Conservation (phyloP, 306 rosid genomes). For the Casuarina equisetifolia region DNA sequence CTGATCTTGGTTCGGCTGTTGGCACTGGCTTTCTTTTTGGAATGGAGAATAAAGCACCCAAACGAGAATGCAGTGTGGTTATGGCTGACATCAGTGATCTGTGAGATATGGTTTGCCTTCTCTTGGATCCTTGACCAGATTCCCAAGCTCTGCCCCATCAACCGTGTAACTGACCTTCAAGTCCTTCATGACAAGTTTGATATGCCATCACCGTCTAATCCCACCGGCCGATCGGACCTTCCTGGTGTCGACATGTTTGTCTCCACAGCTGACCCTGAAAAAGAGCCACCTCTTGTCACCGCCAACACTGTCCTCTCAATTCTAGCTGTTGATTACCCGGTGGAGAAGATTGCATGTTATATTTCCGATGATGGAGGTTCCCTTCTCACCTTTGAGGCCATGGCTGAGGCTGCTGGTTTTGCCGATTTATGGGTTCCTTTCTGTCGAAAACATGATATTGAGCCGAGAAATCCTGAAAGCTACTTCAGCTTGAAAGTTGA, state of each 20-base stretch:
- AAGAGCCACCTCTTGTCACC: conserved; percentile 89
- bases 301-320: conserved; percentile 92
- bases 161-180: conserved; percentile 71
- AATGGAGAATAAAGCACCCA: conserved; percentile 75
- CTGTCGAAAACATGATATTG: conserved; percentile 71
- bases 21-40: conserved; percentile 63
- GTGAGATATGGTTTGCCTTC: conserved; percentile 92
- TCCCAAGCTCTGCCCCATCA: conserved; percentile 81
- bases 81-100: conserved; percentile 83
- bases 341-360: conserved; percentile 78
- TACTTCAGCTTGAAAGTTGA: conserved; percentile 75
- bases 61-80: conserved; percentile 73
- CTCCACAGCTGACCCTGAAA: conserved; percentile 87
- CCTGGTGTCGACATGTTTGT: conserved; percentile 71
- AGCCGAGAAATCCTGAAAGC: conserved; percentile 87
- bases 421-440: conserved; percentile 96
- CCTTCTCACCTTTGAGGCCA: conserved; percentile 75
- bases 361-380: conserved; percentile 92
- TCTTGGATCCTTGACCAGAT: conserved; percentile 93
- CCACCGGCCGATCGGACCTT: conserved; percentile 51
- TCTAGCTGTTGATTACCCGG: conserved; percentile 84
- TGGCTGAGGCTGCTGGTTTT: conserved; percentile 94
- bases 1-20: conserved; percentile 56
- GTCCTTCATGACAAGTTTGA: conserved; percentile 76
- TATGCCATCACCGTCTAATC: conserved; percentile 49